phyloP scores from a whole-genome alignment of 2,329 filamentous ascomycete species.

The Thielaviopsis punctulata region DNA sequence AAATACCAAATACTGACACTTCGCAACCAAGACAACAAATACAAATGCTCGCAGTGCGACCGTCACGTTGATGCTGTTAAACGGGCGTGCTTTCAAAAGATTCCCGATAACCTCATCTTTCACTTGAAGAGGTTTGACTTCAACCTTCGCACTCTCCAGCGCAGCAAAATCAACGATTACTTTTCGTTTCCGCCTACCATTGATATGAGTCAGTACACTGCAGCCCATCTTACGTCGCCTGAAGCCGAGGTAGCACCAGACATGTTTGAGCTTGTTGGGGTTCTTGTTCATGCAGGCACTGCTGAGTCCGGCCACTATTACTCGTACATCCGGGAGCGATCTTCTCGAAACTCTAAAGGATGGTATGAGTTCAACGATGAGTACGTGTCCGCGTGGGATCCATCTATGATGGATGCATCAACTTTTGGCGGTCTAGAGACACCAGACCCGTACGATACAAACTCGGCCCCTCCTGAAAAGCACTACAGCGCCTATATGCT shows the following conservation, averaged over 20 bases:
- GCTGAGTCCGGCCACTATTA: slow-evolving; percentile 96
- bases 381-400: slow-evolving; percentile 61
- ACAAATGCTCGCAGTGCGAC: slow-evolving; percentile 84
- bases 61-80: slow-evolving; percentile 87
- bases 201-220: slow-evolving; percentile 77
- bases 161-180: slow-evolving; percentile 88
- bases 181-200: slow-evolving; percentile 75
- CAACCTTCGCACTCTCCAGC: slow-evolving; percentile 56
- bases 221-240: slow-evolving; percentile 60
- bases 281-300: slow-evolving; percentile 83
- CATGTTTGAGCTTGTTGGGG: slow-evolving; percentile 81
- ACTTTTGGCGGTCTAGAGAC: slow-evolving; percentile 64
- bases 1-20: slow-evolving; percentile 14
- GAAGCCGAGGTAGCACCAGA: slow-evolving; percentile 43
- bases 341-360: slow-evolving; percentile 29
- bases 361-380: slow-evolving; percentile 97
- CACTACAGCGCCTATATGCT: slow-evolving; percentile 90
- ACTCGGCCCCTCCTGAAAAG: slow-evolving; percentile 41
- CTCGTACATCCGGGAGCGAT: slow-evolving; percentile 76
- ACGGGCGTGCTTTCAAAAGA: slow-evolving; percentile 77
- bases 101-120: slow-evolving; percentile 88
- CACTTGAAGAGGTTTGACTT: slow-evolving; percentile 83
- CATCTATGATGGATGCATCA: slow-evolving; percentile 49
- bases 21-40: slow-evolving; percentile 65
- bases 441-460: slow-evolving; percentile 27